Base-by-base conservation (phyloP, 805 yeast species). In the Yamadazyma nakazawae region DNA sequence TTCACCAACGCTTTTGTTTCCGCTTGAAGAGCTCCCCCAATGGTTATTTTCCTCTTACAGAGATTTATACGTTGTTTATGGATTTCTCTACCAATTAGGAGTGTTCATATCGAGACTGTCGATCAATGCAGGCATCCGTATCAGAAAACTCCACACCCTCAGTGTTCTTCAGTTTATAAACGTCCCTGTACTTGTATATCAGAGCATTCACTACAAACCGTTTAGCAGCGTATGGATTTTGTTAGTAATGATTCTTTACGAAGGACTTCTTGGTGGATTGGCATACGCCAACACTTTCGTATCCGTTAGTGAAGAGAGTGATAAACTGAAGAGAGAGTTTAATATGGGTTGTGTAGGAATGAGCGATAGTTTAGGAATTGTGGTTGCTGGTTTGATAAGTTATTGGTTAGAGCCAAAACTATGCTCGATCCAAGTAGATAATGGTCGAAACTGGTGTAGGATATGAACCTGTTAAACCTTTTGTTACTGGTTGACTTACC, bases 51-150 rank as follows among this genome's bases (percentile, higher is more conserved):
- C 66, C 2, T 67, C 78, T 16, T 88, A 78, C 61, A 75, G 97
- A 52, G 98, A 92, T 57, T 85, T 88, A 3, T 92, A 92, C 62
- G 98, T 92, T 12, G 81, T 89, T 0, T 92, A 92, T 60, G 95
- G 96, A 7, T 84, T 96, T 3, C 63, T 91, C 3, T 92, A 92
- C 57, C 98, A 92, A 62, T 60, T 89, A 3, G 99, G 99, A 8
- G 99, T 92, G 0, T 90, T 92, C 58, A 77, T 92, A 1, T 89
- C 97, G 2, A 72, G 98, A 47, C 88, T 97, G 0, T 88, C 96
- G 1, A 83, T 88, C 0, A 72, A 82, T 2, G 70, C 84, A 47
- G 74, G 74, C 2, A 55, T 87, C 21, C 70, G 95, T 40, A 63
- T 91, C 34, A 72, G 64, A 43, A 68, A 72, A 8, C 69, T 92